Base-by-base conservation (phyloP, 169 alveolate genomes). In the Plasmodium vivax region DNA sequence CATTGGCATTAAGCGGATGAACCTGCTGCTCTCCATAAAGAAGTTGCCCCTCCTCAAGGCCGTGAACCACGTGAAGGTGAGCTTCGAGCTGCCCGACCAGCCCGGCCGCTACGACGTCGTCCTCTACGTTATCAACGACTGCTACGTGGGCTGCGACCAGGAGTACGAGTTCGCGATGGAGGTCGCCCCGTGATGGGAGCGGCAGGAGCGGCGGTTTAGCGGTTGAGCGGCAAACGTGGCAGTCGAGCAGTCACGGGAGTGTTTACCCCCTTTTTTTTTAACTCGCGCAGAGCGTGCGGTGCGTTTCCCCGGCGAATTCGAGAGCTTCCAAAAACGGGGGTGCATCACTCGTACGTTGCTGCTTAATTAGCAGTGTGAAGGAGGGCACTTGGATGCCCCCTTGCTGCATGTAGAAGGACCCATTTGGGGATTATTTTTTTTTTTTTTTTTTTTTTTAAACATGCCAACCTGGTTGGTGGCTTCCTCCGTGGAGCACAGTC, bases 1-100 rank as follows among this genome's bases (percentile, higher is more conserved):
- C 45, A 96, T 99, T 27, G 99, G 99, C 3, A 98, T 98, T 91
- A 97, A 98, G 12, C 96, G 96, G 54, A 92, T 97, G 32, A 98
- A 98, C 93, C 96, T 98, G 62, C 96, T 98, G 32, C 84, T 95
- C 16, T 97, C 99, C 81, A 96, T 98, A 97, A 93, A 98, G 97
- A 95, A 99, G 95, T 96, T 98, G 84, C 75, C 98, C 34, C 91
- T 96, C 9, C 80, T 85, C 75, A 93, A 95, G 84, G 79, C 77
- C 73, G 34, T 30, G 36, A 92, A 96, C 83, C 85, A 54, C 41
- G 96, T 97, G 79, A 96, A 94, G 45, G 91, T 96, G 16, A 96
- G 93, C 75, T 96, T 98, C 85, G 97, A 96, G 47, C 96, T 98
- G n/a, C 98, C 98, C 19, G 95, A 83, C 62, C 96, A 95, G 10